phyloP scores from a whole-genome alignment of 2,329 filamentous ascomycete species.

The Penicillium concentricum region DNA sequence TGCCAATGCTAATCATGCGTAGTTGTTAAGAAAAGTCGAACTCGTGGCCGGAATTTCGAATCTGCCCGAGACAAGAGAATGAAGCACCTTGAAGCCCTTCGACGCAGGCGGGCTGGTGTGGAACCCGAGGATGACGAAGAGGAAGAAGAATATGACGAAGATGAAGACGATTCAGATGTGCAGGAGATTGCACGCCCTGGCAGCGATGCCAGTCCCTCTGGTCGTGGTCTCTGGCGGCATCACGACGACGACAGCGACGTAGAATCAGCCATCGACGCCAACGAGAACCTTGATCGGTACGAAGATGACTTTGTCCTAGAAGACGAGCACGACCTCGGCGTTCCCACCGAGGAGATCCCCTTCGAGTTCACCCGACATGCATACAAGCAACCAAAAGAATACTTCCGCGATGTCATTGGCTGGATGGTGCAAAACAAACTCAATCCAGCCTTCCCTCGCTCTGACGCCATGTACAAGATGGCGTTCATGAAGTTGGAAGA shows the following conservation, averaged over 20 bases:
- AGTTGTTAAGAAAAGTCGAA: conserved; percentile 42
- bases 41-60: conserved; percentile 40
- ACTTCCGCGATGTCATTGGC: conserved; percentile 72
- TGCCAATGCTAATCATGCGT: background rate
- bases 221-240: conserved; percentile 4
- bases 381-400: conserved; percentile 66
- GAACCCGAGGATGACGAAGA: conserved; percentile 27
- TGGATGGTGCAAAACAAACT: conserved; percentile 81
- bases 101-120: conserved; percentile 44
- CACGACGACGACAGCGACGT: conserved; percentile 31
- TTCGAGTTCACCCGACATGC: conserved; percentile 67
- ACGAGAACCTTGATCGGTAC: conserved; percentile 54
- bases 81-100: conserved; percentile 44
- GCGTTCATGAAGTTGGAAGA: conserved; percentile 71
- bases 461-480: conserved; percentile 64
- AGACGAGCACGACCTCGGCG: conserved; percentile 60
- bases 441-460: conserved; percentile 65
- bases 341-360: conserved; percentile 60
- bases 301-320: conserved; percentile 66
- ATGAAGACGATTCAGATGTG: conserved; percentile 18
- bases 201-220: conserved; percentile 1
- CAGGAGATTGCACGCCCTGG: conserved; percentile 7
- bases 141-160: background rate
- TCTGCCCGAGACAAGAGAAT: conserved; percentile 41
- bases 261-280: conserved; percentile 27